A percentile compares a stretch with the other conserved stretches of the same genome.
These are phyloP conservation scores for Rhodomyrtus psidioides DNA, from an alignment of 441 rosid genomes.

Conservation along the genomic window DNA sequence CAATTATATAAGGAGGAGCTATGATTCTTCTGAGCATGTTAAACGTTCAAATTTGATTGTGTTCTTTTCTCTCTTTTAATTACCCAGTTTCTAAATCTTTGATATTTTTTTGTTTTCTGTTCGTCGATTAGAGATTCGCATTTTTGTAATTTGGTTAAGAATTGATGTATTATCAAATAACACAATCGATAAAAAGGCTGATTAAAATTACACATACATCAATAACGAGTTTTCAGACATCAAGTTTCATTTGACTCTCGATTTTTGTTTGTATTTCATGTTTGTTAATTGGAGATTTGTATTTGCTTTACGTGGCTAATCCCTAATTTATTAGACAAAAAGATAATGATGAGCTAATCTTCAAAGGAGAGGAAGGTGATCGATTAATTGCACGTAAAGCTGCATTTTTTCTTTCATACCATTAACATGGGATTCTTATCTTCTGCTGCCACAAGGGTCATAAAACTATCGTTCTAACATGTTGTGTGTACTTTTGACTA, in stretches of 20 bases:
- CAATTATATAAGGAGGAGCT: not conserved
- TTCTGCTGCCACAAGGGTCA: no score
- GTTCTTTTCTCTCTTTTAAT: not conserved
- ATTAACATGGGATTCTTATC: rapidly evolving
- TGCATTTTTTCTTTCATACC: not conserved
- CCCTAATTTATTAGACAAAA: not conserved
- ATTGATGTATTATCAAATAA: not conserved
- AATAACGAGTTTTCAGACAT: not conserved
- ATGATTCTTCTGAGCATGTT: not conserved
- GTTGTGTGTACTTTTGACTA: no score
- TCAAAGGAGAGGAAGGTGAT: not conserved
- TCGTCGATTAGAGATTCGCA: not conserved
- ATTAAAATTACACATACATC: rapidly evolving
- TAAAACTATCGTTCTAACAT: rapidly evolving
- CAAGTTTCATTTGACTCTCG: not conserved
- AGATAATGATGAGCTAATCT: not conserved
- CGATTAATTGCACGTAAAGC: not conserved
- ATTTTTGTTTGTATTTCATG: not conserved
- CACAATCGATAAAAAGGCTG: not conserved
- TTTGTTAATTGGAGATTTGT: not conserved
- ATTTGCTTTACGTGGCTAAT: not conserved
- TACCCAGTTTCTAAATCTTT: not conserved
- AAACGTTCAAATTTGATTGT: not conserved
- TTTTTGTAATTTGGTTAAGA: not conserved
- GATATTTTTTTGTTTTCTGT: not conserved